Conservation (phyloP, 768 basidiomycete species). For the Termitomyces bulborhizus region DNA sequence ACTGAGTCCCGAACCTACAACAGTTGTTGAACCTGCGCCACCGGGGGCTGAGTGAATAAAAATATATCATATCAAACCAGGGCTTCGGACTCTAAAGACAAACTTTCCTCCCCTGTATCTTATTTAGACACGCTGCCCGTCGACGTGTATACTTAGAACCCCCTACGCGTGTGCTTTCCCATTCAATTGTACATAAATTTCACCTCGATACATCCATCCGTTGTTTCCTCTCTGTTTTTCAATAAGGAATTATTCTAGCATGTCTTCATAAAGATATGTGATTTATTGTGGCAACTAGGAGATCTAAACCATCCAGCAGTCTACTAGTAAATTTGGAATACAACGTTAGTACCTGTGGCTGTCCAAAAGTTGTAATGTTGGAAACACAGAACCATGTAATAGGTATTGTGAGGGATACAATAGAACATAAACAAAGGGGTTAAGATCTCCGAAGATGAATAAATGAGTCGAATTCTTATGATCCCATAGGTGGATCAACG, state of each 20-base stretch:
- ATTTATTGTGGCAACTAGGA: not conserved
- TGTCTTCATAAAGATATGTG: not conserved
- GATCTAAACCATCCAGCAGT: conserved; percentile 4
- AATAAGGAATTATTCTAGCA: not conserved
- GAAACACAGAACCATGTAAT: not conserved
- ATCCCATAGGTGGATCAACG: not conserved
- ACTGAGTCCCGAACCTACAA: conserved; percentile 25
- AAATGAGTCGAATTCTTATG: conserved; percentile 1
- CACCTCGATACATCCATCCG: not conserved
- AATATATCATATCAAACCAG: not conserved
- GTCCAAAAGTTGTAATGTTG: conserved; percentile 1
- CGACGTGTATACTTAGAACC: conserved; percentile 11
- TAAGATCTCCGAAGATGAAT: not conserved
- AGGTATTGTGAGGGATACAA: conserved; percentile 3
- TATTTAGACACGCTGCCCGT: conserved; percentile 10
- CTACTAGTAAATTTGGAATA: conserved; percentile 5
- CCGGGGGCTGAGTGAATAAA: conserved; percentile 14
- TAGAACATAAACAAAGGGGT: conserved; percentile 6
- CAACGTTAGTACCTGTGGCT: conserved; percentile 2
- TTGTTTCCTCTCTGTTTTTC: not conserved
- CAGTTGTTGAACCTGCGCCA: conserved; percentile 19
- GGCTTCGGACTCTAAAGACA: not conserved
- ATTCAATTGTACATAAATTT: conserved; percentile 3
- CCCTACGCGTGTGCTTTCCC: conserved; percentile 5
- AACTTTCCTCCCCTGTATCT: conserved; percentile 8